These are phyloP conservation scores for Diacronema lutheri DNA, from an alignment of 78 protist genomes.

Conservation along the genomic window DNA sequence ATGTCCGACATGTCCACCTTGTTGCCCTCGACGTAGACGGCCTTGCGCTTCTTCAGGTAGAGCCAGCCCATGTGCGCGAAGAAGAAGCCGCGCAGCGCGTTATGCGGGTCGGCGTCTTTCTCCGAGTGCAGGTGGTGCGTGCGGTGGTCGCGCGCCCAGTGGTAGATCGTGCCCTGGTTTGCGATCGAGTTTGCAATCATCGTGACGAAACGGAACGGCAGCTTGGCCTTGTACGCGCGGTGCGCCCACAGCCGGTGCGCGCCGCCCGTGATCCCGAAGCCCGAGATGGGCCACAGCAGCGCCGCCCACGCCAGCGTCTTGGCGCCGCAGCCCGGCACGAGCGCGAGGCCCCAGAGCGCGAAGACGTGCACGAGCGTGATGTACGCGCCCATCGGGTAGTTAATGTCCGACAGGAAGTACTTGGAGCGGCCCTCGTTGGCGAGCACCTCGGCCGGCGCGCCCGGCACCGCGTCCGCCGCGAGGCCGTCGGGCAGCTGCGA, in stretches of 20 bases:
- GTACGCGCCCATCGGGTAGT: slow-evolving; percentile 5
- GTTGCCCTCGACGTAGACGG: slow-evolving; percentile 11
- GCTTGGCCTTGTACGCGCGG: slow-evolving; percentile 27
- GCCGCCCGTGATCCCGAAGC: slow-evolving; percentile 51
- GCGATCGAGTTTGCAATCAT: slow-evolving; percentile 14
- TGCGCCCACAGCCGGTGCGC: slow-evolving; percentile 52
- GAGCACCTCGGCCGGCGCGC: no score
- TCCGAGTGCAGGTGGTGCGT: slow-evolving; percentile 42
- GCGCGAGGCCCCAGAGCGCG: neutral
- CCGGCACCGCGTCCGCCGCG: no score
- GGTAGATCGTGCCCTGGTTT: slow-evolving; percentile 25
- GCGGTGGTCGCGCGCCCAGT: slow-evolving; percentile 49
- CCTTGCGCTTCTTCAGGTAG: neutral
- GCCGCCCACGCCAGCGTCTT: neutral
- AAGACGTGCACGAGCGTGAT: slow-evolving; percentile 10
- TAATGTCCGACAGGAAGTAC: neutral
- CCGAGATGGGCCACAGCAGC: slow-evolving; percentile 25
- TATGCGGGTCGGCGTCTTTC: slow-evolving; percentile 37
- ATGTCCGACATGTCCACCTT: slow-evolving; percentile 30
- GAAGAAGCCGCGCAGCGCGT: slow-evolving; percentile 33
- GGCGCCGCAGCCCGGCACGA: neutral
- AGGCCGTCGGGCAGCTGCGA: no score
- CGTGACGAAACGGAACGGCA: neutral
- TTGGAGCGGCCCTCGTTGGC: no score
- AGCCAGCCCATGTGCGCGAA: slow-evolving; percentile 38